Evolutionary conservation across 2,329 filamentous ascomycete genomes (phyloP).

Genomic region (Chlorencoelia australis): DNA sequence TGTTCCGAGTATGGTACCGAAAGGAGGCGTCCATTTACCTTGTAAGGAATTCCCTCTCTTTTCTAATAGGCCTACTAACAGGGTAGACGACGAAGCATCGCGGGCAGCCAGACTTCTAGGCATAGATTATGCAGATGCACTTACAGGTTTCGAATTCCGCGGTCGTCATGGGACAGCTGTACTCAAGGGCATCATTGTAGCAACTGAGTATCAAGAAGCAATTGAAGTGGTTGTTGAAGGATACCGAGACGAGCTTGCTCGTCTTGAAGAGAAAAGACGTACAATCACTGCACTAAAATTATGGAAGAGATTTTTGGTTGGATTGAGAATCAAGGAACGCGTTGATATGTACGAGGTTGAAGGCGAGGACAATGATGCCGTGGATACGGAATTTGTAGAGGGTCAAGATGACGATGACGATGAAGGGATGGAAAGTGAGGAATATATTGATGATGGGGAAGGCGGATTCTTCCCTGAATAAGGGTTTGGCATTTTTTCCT

Average conservation of each 20-base stretch:
- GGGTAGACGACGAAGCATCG: constrained; percentile 49
- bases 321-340: constrained; percentile 41
- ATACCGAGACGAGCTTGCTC: constrained; percentile 54
- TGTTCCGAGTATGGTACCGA: constrained; percentile 82
- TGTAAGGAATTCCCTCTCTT: constrained; percentile 31
- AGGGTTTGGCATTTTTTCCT: too few species aligned
- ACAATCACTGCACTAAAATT: constrained; percentile 51
- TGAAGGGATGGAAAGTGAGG: constrained; percentile 32
- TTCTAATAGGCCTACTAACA: too few species aligned
- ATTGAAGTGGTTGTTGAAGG: constrained; percentile 59
- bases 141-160: constrained; percentile 83
- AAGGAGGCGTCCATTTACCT: constrained; percentile 66
- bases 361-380: constrained; percentile 26
- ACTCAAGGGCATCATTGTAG: constrained; percentile 67
- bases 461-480: constrained; percentile 35
- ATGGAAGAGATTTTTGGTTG: constrained; percentile 72
- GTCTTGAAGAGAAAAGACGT: constrained; percentile 53
- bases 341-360: constrained; percentile 23
- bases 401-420: constrained; percentile 22
- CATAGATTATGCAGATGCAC: constrained; percentile 79
- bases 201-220: constrained; percentile 60
- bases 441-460: constrained; percentile 33
- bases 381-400: constrained; percentile 53
- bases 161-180: constrained; percentile 80
- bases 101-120: constrained; percentile 66